Conservation (phyloP, 2,329 filamentous ascomycete species). For the Sporothrix globosa region DNA sequence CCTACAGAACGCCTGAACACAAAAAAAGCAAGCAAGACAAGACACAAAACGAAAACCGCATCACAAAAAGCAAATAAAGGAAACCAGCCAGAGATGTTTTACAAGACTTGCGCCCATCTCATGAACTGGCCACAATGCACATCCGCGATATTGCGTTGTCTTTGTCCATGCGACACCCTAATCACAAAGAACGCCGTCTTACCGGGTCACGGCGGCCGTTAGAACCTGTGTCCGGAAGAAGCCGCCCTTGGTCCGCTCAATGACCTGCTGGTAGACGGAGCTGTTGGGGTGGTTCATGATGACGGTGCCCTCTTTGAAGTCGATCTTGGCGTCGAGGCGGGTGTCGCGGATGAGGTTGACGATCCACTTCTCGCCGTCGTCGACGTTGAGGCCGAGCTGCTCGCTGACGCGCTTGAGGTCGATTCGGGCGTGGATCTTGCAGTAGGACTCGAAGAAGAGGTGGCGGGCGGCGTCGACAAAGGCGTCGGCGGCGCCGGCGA, state of each 20-base stretch:
- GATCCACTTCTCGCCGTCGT: constrained; percentile 99
- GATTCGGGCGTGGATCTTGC: constrained; percentile 99
- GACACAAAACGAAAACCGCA: background rate
- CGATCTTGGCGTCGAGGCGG: constrained; percentile 96
- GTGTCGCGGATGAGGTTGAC: constrained; percentile 99
- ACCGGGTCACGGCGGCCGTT: constrained; percentile 61
- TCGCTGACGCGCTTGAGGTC: constrained; percentile 96
- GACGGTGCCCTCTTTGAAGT: constrained; percentile 97
- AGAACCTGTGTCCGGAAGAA: constrained; percentile 99
- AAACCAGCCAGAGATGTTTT: constrained; percentile 5
- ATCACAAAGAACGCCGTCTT: background rate
- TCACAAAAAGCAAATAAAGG: constrained; percentile 26
- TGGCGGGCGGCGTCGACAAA: constrained; percentile 95
- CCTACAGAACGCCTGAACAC: constrained; percentile 22
- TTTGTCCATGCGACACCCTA: background rate
- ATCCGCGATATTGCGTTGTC: constrained; percentile 20
- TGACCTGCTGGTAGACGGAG: constrained; percentile 98
- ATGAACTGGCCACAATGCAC: background rate
- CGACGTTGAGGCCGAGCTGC: constrained; percentile 85
- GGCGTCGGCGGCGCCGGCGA: constrained; percentile 77
- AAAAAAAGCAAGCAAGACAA: background rate
- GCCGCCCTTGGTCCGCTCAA: constrained; percentile 97
- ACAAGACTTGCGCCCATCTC: background rate
- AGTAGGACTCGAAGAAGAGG: constrained; percentile 98
- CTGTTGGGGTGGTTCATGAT: constrained; percentile 99